Conservation (phyloP, 352 stramenopile species). For the Phytophthora cactorum region DNA sequence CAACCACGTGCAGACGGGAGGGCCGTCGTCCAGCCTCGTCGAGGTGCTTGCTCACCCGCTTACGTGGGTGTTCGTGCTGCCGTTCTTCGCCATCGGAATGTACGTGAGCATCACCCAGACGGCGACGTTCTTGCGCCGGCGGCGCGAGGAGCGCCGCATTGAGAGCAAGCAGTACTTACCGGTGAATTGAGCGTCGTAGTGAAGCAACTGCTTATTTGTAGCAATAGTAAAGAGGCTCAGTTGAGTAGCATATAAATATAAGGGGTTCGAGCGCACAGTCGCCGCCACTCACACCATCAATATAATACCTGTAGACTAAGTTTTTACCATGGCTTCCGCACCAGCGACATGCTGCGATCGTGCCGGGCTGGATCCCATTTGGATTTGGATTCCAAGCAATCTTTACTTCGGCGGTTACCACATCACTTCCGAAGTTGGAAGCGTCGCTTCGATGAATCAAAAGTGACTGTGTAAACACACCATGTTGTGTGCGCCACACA, state of each 20-base stretch:
- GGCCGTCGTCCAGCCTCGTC: constrained; percentile 22
- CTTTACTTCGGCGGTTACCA: too few relatives aligned
- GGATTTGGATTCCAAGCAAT: too few relatives aligned
- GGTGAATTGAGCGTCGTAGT: constrained; percentile 44
- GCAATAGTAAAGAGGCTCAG: constrained; percentile 16
- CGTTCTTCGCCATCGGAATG: constrained; percentile 69
- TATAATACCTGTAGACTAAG: constrained; percentile 17
- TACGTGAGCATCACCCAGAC: constrained; percentile 54
- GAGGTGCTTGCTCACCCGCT: constrained; percentile 37
- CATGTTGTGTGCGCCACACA: constrained; percentile 12
- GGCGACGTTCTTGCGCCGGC: constrained; percentile 55
- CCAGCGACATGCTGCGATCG: neutral
- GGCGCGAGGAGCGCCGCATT: constrained; percentile 66
- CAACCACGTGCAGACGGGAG: constrained; percentile 37
- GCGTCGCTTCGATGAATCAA: too few relatives aligned
- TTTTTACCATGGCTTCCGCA: neutral
- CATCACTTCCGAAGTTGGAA: too few relatives aligned
- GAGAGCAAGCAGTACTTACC: constrained; percentile 76
- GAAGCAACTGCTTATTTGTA: constrained; percentile 12
- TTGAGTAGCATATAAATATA: constrained; percentile 31
- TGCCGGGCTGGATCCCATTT: too few relatives aligned
- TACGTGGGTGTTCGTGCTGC: constrained; percentile 63
- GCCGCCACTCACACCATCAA: constrained; percentile 5
- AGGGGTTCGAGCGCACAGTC: constrained; percentile 3
- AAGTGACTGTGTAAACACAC: constrained; percentile 5